phyloP scores from a whole-genome alignment of 805 yeast genomes.

The Nakazawaea molendinolei region DNA sequence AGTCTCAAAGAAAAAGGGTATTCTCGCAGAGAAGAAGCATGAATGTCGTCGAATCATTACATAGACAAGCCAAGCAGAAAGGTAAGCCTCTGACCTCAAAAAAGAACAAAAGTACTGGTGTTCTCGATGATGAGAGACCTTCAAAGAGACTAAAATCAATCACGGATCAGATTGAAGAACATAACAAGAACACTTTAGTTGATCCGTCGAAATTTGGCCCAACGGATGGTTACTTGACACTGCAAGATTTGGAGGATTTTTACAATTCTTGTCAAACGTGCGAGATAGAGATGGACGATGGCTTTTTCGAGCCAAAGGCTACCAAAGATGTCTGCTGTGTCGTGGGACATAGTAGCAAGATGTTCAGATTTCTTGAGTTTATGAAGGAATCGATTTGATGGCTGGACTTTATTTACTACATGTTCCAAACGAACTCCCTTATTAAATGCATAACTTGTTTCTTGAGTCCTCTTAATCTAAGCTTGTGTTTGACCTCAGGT shows the following conservation, averaged over 20 bases:
- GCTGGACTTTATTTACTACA: not conserved
- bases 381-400: constrained; percentile 2
- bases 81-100: constrained; percentile 3
- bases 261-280: constrained; percentile 31
- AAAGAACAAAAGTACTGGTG: constrained; percentile 1
- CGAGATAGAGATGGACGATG: constrained; percentile 18
- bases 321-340: constrained; percentile 16
- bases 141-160: too few species aligned
- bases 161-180: constrained; percentile 12
- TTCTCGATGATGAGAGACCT: constrained; percentile 2
- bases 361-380: constrained; percentile 16
- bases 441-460: too few species aligned
- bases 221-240: constrained; percentile 33
- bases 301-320: constrained; percentile 18
- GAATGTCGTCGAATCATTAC: constrained; percentile 5
- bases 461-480: too few species aligned
- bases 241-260: constrained; percentile 31
- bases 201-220: constrained; percentile 17
- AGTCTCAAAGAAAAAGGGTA: constrained; percentile 1
- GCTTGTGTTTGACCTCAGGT: too few species aligned
- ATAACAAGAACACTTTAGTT: not conserved
- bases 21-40: not conserved
- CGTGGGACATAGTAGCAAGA: constrained; percentile 19
- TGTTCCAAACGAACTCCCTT: too few species aligned
- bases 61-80: constrained; percentile 4